Evolutionary conservation across 768 basidiomycete genomes (phyloP), one percentile per base, ranked within the genome.

Genomic region (Mycena floridula): DNA sequence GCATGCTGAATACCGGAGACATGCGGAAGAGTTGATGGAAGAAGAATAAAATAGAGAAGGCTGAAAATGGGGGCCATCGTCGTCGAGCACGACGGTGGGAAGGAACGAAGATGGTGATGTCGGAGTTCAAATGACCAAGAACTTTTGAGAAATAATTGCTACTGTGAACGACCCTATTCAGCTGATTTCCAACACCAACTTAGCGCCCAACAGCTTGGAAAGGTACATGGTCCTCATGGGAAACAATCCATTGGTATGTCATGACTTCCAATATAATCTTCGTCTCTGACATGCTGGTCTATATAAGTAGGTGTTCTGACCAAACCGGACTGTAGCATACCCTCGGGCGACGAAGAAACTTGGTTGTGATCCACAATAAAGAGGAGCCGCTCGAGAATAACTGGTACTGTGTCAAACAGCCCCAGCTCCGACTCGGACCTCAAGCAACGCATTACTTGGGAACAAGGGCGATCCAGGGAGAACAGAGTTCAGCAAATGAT

Each of bases 151-250:
- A 42, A 85, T 89, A n/a, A n/a, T n/a, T n/a, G n/a, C n/a, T n/a
- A n/a, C n/a, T n/a, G n/a, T n/a, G n/a, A n/a, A n/a, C n/a, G n/a
- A n/a, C n/a, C n/a, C n/a, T n/a, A n/a, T n/a, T n/a, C n/a, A n/a
- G n/a, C n/a, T n/a, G n/a, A n/a, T 49, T 85, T 85, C 16, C 82
- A 89, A 51, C 89, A 86, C 35, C 86, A 89, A 56, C n/a, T n/a
- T n/a, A 82, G 81, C 0, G 86, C 86, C 0, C 79, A 82, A 46
- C 64, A 73, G n/a, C 63, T 89, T 0, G 77, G 83, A 0, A 81
- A 79, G 52, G 40, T 62, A 12, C 62, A 73, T 40, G 85, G 88
- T 48, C 76, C 79, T 0, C 62, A 75, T 1, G 85, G 86, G 0
- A 70, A 69, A 39, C 70, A 85, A 4, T 89, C 85, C 0, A 81